These are phyloP conservation scores for Dissophora globulifera DNA, from an alignment of 192 early-diverging fungal genomes.

Conservation along the genomic window DNA sequence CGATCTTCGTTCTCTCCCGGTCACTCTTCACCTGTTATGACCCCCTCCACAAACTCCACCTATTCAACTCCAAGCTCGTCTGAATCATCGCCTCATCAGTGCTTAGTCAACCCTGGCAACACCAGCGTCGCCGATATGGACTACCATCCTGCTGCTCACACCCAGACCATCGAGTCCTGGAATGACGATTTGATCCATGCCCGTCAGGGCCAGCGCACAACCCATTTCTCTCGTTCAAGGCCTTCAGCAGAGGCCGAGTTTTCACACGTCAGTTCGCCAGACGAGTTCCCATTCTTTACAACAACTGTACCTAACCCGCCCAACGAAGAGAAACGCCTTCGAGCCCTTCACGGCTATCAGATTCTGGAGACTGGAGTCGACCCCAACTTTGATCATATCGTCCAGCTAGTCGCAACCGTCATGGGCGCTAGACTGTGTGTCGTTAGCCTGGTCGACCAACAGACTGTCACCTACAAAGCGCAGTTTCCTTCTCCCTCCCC, in stretches of 20 bases:
- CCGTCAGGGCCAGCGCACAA: no score
- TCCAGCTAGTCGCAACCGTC: conserved; percentile 38
- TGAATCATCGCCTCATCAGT: conserved; percentile 1
- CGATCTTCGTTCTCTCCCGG: conserved; percentile 26
- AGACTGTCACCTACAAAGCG: conserved; percentile 19
- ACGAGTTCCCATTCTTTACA: no score
- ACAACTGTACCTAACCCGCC: conserved; percentile 36
- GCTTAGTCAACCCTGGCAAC: not conserved
- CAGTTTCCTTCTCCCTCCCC: not conserved
- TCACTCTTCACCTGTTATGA: conserved; percentile 23
- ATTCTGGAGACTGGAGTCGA: conserved; percentile 41
- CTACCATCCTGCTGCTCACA: no score
- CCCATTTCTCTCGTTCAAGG: no score
- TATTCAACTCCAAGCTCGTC: conserved; percentile 37
- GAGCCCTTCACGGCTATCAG: conserved; percentile 49
- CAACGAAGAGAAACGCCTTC: conserved; percentile 35
- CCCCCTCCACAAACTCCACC: conserved; percentile 18
- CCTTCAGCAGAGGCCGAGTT: not conserved
- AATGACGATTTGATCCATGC: conserved; percentile 38
- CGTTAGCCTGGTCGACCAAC: conserved; percentile 38
- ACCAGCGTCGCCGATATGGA: no score
- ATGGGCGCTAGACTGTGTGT: conserved; percentile 33
- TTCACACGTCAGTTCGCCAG: no score
- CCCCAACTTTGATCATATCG: conserved; percentile 51
- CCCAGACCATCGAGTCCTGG: conserved; percentile 22